Base-by-base conservation (phyloP, 306 rosid species). In the Prunus kanzakura region DNA sequence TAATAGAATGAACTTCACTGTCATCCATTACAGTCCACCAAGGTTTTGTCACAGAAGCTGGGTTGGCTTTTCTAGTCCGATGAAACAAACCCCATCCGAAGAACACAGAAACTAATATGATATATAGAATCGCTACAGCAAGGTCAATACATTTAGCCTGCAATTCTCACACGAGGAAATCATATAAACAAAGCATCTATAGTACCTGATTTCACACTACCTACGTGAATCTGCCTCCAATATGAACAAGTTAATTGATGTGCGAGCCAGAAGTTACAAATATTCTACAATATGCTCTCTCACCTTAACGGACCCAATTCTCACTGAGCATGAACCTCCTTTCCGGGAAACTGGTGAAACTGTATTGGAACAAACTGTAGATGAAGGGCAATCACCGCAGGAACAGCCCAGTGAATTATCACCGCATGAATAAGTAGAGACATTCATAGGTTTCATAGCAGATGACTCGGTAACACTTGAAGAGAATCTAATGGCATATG, bases 341-440 rank as follows among this genome's bases (percentile, higher is more conserved):
- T 85, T 83, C 35, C 27, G 56, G 71, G 82, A 76, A 87, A 84
- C 82, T 13, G 93, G 78, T 76, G 90, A 75, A 74, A 81, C 89
- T 70, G 95, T 83, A 73, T 72, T 82, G 41, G 96, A 83, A 80
- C 99, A 95, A 76, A 82, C 90, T 46, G 93, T 84, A 67, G 99
- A 84, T 56, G 91, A 86, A 75, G 97, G 97, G 69, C 99, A 95
- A 85, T 92, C 99, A 69, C 99, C 97, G 77, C 99, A 95, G 74
- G 99, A 95, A 76, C 99, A 95, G 71, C 99, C 97, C 77, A 95
- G 85, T 65, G 97, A 95, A 79, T 79, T 76, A 83, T 95, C 99
- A 80, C 92, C 83, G 14, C 99, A 92, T 55, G 99, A 92, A 86
- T 95, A 95, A 73, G 91, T 80, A 81, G 99, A 88, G 78, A 86